A percentile compares a stretch with the other conserved stretches of the same genome.
These are phyloP conservation scores for Xylaria sp. DNA, from an alignment of 2,329 filamentous ascomycete species.

Conservation along the genomic window DNA sequence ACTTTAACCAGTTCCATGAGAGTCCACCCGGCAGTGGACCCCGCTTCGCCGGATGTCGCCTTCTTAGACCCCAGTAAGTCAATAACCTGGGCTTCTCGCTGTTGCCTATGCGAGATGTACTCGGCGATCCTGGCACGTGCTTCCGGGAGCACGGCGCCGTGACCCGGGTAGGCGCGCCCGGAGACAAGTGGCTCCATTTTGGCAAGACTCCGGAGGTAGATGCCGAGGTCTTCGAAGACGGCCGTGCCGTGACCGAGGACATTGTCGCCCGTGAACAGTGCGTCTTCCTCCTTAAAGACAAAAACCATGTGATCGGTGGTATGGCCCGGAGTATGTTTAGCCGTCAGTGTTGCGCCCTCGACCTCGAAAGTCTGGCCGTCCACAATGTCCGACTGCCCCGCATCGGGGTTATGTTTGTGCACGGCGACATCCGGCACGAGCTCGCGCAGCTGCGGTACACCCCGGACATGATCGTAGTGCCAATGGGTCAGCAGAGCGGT, in stretches of 20 bases:
- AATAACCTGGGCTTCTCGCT: constrained; percentile 74
- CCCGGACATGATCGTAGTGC: constrained; percentile 81
- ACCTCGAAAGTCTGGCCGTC: constrained; percentile 50
- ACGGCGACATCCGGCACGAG: constrained; percentile 59
- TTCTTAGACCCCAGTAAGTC: constrained; percentile 50
- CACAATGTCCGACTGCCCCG: constrained; percentile 47
- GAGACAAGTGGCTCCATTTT: constrained; percentile 61
- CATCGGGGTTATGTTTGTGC: constrained; percentile 59
- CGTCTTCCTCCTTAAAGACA: constrained; percentile 69
- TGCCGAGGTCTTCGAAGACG: constrained; percentile 71
- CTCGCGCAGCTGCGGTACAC: constrained; percentile 62
- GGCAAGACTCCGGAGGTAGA: constrained; percentile 64
- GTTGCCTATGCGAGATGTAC: constrained; percentile 75
- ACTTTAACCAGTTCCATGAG: constrained; percentile 79
- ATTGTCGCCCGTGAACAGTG: constrained; percentile 86
- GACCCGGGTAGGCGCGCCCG: constrained; percentile 77
- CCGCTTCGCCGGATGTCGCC: constrained; percentile 10
- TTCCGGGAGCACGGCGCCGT: constrained; percentile 73
- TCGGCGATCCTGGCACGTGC: constrained; percentile 67
- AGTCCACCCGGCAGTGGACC: constrained; percentile 49
- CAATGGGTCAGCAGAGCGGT: constrained; percentile 79
- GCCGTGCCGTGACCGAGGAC: constrained; percentile 82
- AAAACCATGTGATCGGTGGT: constrained; percentile 78
- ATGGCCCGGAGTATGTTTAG: constrained; percentile 56
- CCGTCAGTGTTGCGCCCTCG: constrained; percentile 37